phyloP scores from a whole-genome alignment of 331 rosid genomes.

The Phaseolus coccineus region DNA sequence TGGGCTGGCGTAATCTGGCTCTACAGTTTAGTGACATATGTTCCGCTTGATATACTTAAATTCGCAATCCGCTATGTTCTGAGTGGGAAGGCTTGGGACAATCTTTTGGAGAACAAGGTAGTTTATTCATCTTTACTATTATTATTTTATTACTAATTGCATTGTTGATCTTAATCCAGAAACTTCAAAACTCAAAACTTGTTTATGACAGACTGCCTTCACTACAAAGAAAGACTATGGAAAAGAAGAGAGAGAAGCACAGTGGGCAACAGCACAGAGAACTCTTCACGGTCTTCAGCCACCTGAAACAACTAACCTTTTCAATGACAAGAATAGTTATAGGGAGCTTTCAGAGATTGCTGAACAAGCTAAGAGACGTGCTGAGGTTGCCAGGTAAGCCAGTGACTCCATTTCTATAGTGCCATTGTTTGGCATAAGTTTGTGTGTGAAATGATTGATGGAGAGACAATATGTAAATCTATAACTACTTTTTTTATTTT shows the following conservation, averaged over 20 bases:
- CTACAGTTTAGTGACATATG: constrained; percentile 77
- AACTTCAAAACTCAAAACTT: constrained; percentile 23
- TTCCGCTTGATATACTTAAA: constrained; percentile 87
- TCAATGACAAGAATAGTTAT: constrained; percentile 76
- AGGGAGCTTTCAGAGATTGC: constrained; percentile 99
- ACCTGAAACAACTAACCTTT: constrained; percentile 73
- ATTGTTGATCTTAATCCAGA: constrained; percentile 17
- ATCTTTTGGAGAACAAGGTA: constrained; percentile 96
- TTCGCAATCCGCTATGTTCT: constrained; percentile 81
- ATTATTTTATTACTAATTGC: background rate
- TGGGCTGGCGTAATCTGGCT: constrained; percentile 99
- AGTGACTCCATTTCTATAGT: constrained; percentile 5
- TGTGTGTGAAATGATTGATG: constrained; percentile 12
- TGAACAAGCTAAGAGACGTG: constrained; percentile 97
- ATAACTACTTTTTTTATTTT: background rate
- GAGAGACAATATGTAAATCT: background rate
- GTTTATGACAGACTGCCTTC: constrained; percentile 82
- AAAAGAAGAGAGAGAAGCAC: constrained; percentile 97
- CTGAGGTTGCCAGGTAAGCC: constrained; percentile 94
- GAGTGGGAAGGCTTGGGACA: constrained; percentile 98
- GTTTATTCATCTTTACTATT: background rate
- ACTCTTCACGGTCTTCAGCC: constrained; percentile 98
- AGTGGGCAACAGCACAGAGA: constrained; percentile 97
- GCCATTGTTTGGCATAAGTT: background rate
- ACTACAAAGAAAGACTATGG: constrained; percentile 98